Base-by-base conservation (phyloP, 2,329 filamentous ascomycete genomes). In the Fusarium sp. region DNA sequence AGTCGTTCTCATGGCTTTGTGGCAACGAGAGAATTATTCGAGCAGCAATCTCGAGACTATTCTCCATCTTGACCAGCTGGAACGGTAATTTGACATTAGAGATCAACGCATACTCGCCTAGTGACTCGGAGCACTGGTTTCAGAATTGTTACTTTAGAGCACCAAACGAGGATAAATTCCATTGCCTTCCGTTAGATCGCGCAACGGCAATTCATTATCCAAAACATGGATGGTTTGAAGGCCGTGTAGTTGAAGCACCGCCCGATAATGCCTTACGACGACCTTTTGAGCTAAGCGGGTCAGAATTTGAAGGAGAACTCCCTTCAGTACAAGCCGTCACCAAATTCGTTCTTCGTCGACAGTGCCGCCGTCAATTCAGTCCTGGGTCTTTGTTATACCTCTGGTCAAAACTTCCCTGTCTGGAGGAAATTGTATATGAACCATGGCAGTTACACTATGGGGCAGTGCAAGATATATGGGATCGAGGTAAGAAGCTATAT, bases 51-150 rank as follows among this genome's bases (percentile, higher is more conserved):
- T 37, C 37, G 4, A 60, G 37, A 12, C 7, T 73, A 13, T 70
- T 70, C 32, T 52, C 7, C 1, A 60, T 66, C 27, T 18, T 73
- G 20, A 20, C 48, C 3, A 54, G 12, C 5, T 73, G 67, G 63
- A 18, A n/a, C 18, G 11, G 49, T 20, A 11, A 32, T 7, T 18
- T 69, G 17, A 55, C 54, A 8, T 32, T 64, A 3, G 57, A 67
- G 14, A 44, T 72, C 2, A 67, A 67, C 10, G 14, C 38, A 12
- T 70, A 73, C 50, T 70, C 57, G 0, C 63, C 60, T 17, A 73
- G 70, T n/a, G 70, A 70, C 45, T 58, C 56, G 2, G n/a, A 62
- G 6, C 69, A 73, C 17, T 73, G 70, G 70, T 65, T 73, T 5
- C 58, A 68, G 38, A 42, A 50, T 0, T 60, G 63, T 14, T 73